Evolutionary conservation across 2,329 filamentous ascomycete genomes (phyloP), one percentile per base, ranked within the genome.

Genomic region (Cladosporium sp.): DNA sequence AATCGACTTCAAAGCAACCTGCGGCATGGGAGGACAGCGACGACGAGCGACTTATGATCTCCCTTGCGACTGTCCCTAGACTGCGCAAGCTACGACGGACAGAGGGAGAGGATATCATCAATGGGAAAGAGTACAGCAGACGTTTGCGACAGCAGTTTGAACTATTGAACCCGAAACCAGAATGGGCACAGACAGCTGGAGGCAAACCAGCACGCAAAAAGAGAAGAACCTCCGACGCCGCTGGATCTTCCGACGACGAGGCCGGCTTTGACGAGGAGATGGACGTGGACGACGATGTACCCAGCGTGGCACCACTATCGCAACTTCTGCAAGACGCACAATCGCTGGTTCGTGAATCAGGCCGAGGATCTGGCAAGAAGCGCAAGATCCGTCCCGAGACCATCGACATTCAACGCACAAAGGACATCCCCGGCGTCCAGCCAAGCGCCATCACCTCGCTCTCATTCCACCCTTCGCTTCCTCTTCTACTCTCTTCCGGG

Each of bases 11-110:
- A 32, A 57, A 51, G 57, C 72, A 78, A 36, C 73, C 74, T 16
- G 77, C 84, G 2, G 87, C 83, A 1, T 98, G 93, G 93, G 83
- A 91, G 59, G 93, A 98, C 66, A 97, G 91, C 68, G 93, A 98
- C 61, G 93, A 98, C 64, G 93, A 97, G 64, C 80, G 88, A 48
- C 73, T 96, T 55, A 80, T 83, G 6, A 78, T 98, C 42, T 97
- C 92, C 12, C 77, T 98, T 33, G 86, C 88, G 3, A 79, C 82
- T 20, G 83, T 85, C 38, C 80, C 83, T 41, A 80, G 87, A 56
- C 68, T 96, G 64, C 82, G 91, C 57, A 97, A 97, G 69, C 75
- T 98, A 55, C 80, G 93, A 54, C 75, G 83, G 43, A 84, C 82
- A 2, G 89, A 92, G 63, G 80, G 79, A 1, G 93, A 98, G 62